Base-by-base conservation (phyloP, 768 basidiomycete species). In the Naganishia onofrii region DNA sequence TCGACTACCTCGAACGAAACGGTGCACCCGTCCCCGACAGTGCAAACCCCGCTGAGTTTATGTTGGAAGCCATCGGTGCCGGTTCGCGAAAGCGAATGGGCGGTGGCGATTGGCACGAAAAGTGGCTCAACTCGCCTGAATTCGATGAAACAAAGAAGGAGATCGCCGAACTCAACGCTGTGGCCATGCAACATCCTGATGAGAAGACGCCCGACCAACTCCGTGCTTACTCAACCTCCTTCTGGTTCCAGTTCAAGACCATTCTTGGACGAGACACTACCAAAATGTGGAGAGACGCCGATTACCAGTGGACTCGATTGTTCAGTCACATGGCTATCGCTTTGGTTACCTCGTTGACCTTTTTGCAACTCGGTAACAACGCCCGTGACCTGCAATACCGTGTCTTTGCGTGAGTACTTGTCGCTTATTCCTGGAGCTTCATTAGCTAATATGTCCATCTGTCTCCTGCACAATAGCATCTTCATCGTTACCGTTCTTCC, bases 231-330 rank as follows among this genome's bases (percentile, higher is more conserved):
- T 77, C 92, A 0, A 91, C 90, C 0, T 84, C 89, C 0, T 89
- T 91, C 82, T 79, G 84, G 63, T 88, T 88, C 77, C 92, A 95
- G 79, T 83, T 93, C 71, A 84, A 84, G 72, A 83, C 84, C 17
- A 90, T 93, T 69, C 84, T 87, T 21, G 73, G 82, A 26, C 85
- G 92, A 51, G 89, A 90, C 76, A 87, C 87, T 75, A 74, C 83
- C 7, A 87, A 90, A 1, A 82, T 93, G 15, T 93, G 90, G 89
- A 84, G 92, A 67, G 90, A 88, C 10, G 70, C 70, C 28, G 70
- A 92, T 73, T 94, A 93, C 78, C 87, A 91, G 60, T 93, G 88
- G 83, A 91, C 87, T 64, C 87, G 92, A 23, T 82, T 92, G 29
- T 91, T 91, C 79, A 86, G 89, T 19, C 88, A 90, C 72, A 83